phyloP scores from a whole-genome alignment of 225 moss, liverwort and hornwort genomes.

The Climacium dendroides region DNA sequence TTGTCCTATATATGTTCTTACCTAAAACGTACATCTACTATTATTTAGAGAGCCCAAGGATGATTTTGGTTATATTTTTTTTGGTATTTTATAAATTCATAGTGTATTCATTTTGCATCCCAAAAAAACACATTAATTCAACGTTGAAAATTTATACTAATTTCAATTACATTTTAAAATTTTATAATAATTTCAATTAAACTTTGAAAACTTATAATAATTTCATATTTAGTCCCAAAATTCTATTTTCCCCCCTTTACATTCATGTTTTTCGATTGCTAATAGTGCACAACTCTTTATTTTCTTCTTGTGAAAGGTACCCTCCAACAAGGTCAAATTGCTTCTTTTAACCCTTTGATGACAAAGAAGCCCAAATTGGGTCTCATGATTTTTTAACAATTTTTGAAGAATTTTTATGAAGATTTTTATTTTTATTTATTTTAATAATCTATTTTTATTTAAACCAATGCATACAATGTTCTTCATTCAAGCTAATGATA shows the following conservation, averaged over 20 bases:
- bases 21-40: fast-evolving
- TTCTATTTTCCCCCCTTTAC: fast-evolving
- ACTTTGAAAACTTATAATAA: not conserved
- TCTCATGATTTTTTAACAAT: no score
- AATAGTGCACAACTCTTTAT: not conserved
- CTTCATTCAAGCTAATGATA: no score
- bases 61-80: not conserved
- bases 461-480: no score
- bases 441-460: no score
- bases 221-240: not conserved
- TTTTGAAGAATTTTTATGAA: no score
- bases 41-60: fast-evolving
- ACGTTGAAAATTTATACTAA: fast-evolving
- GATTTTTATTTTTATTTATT: no score
- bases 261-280: not conserved
- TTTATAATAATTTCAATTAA: fast-evolving
- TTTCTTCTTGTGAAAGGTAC: not conserved
- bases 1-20: fast-evolving
- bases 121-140: fast-evolving
- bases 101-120: fast-evolving
- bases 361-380: no score
- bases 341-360: no score
- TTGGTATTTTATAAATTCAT: fast-evolving
- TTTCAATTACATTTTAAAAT: fast-evolving
- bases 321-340: not conserved